Percentiles rank a stretch among this genome's conserved stretches.
Evolutionary conservation across 106 monocot genomes (phyloP).

Genomic region (Phalaenopsis equestris): DNA sequence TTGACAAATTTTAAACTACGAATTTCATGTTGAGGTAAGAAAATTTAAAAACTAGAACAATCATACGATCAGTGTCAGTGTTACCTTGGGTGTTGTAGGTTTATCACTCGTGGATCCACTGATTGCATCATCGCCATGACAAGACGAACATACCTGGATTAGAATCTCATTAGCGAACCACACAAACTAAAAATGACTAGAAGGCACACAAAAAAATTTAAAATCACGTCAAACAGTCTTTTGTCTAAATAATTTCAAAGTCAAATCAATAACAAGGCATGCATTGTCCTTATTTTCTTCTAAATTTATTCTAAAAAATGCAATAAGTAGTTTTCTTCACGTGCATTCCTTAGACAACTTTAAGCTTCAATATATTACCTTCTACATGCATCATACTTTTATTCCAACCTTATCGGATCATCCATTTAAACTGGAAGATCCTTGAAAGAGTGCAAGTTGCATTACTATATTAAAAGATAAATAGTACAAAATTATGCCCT

Average conservation of each 20-base stretch:
- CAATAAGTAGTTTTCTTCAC: no score
- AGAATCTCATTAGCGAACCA: background rate
- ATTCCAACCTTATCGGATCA: background rate
- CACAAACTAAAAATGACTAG: background rate
- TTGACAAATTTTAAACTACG: background rate
- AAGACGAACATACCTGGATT: conserved; percentile 74
- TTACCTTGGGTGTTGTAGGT: conserved; percentile 71
- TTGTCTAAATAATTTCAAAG: background rate
- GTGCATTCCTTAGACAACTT: background rate
- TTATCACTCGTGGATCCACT: conserved; percentile 42
- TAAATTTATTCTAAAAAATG: no score
- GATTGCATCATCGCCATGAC: conserved; percentile 64
- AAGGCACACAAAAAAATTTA: background rate
- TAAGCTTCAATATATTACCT: background rate
- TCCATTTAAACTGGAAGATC: background rate
- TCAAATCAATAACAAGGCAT: background rate
- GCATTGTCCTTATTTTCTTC: no score
- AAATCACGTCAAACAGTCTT: background rate
- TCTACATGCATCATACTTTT: background rate
- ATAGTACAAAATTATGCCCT: no score
- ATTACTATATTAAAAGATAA: no score
- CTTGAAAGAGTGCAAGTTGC: no score
- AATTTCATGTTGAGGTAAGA: background rate
- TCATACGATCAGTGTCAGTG: background rate
- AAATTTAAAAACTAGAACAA: background rate